These are phyloP conservation scores for Fusarium sp. DNA, from an alignment of 2,329 filamentous ascomycete species.

Conservation along the genomic window DNA sequence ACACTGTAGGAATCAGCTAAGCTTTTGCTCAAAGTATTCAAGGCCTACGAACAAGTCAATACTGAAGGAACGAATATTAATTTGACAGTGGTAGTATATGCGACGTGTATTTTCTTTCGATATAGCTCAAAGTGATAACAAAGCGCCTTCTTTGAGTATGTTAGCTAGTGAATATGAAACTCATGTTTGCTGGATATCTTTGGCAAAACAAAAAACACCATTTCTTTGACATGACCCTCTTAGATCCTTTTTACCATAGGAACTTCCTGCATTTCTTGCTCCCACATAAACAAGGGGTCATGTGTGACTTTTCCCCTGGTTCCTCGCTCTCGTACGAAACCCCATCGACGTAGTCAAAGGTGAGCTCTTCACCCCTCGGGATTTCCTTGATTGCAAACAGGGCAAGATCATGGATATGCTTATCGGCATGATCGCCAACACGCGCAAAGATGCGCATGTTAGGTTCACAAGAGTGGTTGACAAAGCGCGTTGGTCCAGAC, in stretches of 20 bases:
- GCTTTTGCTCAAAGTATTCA: neutral
- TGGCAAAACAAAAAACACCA: neutral
- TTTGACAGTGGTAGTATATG: neutral
- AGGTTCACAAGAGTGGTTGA: slow-evolving; percentile 85
- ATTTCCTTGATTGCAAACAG: slow-evolving; percentile 80
- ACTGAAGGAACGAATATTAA: neutral
- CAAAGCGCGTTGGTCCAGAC: slow-evolving; percentile 82
- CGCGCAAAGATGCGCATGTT: slow-evolving; percentile 84
- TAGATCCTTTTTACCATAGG: slow-evolving; percentile 65
- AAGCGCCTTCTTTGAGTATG: neutral
- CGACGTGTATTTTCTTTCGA: neutral
- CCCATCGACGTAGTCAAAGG: slow-evolving; percentile 82
- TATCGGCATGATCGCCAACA: slow-evolving; percentile 80
- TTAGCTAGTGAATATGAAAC: neutral
- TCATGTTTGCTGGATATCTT: neutral
- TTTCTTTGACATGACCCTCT: neutral
- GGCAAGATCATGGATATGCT: slow-evolving; percentile 79
- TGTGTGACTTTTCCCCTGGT: slow-evolving; percentile 58
- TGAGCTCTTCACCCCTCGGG: slow-evolving; percentile 73
- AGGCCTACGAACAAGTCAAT: neutral
- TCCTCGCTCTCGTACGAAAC: slow-evolving; percentile 64
- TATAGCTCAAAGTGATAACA: neutral
- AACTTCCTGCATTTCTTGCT: slow-evolving; percentile 74
- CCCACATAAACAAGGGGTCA: slow-evolving; percentile 72
- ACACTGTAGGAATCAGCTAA: neutral